phyloP scores from a whole-genome alignment of 2,329 filamentous ascomycete genomes.

The Trichoderma arundinaceum region DNA sequence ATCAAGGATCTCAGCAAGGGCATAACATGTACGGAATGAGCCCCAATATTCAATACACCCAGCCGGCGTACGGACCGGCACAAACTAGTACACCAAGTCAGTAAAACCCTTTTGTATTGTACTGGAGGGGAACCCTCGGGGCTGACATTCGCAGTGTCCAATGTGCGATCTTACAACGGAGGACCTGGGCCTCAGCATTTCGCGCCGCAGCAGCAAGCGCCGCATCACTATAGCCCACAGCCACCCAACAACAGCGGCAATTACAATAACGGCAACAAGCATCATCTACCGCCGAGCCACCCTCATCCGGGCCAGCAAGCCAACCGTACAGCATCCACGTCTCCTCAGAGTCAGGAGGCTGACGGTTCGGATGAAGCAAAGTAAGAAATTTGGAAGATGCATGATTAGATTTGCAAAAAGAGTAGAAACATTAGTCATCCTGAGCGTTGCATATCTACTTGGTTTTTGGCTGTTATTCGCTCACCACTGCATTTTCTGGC shows the following conservation, averaged over 20 bases:
- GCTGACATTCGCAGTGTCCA: conserved; percentile 60
- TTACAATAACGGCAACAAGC: conserved; percentile 60
- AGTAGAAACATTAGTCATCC: conserved; percentile 23
- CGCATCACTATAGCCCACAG: conserved; percentile 67
- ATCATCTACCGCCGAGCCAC: conserved; percentile 53
- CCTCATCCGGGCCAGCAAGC: conserved; percentile 48
- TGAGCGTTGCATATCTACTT: conserved; percentile 37
- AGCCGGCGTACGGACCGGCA: conserved; percentile 73
- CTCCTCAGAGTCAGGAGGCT: conserved; percentile 42
- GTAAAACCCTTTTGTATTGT: conserved; percentile 47
- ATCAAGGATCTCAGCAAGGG: conserved; percentile 91
- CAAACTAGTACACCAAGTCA: conserved; percentile 73
- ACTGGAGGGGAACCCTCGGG: conserved; percentile 33
- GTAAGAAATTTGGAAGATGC: conserved; percentile 39
- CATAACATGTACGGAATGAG: conserved; percentile 80
- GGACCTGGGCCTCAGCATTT: conserved; percentile 66
- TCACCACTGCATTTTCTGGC: conserved; percentile 36
- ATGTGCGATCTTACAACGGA: conserved; percentile 65
- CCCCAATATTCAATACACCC: conserved; percentile 74
- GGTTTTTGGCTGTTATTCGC: conserved; percentile 36
- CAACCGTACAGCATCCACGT: conserved; percentile 45
- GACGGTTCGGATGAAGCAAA: conserved; percentile 55
- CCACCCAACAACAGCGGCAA: conserved; percentile 61
- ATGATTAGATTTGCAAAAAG: conserved; percentile 31
- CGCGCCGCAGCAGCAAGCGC: conserved; percentile 68